Conservation (phyloP, 768 basidiomycete genomes). For the Brasilioporus rufonigricans region DNA sequence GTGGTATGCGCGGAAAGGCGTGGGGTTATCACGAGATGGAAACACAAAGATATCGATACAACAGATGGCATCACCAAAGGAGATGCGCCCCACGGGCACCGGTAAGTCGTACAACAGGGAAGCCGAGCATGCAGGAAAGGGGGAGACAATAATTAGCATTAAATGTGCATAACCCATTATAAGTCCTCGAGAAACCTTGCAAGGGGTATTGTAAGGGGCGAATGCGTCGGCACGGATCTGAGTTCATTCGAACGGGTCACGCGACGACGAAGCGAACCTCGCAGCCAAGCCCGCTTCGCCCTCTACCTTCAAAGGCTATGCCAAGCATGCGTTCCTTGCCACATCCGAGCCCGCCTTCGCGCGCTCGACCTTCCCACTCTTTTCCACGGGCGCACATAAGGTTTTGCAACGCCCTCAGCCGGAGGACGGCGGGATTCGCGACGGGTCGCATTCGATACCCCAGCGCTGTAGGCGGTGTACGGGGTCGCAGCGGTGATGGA, state of each 20-base stretch:
- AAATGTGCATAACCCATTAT: conserved; percentile 34
- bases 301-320: conserved; percentile 61
- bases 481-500: conserved; percentile 43
- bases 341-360: conserved; percentile 49
- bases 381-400: conserved; percentile 43
- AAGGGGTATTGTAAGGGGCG: conserved; percentile 4
- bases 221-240: not conserved
- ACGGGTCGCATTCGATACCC: conserved; percentile 54
- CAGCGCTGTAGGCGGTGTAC: conserved; percentile 28
- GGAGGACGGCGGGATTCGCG: conserved; percentile 57
- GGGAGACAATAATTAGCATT: conserved; percentile 29
- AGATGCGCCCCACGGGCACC: not conserved
- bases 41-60: conserved; percentile 28
- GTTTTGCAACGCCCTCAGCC: conserved; percentile 62
- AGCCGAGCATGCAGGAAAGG: not conserved
- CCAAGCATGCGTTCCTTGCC: conserved; percentile 59
- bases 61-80: conserved; percentile 7
- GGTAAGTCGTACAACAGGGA: conserved; percentile 3
- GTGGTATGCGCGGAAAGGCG: not conserved
- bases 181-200: conserved; percentile 16
- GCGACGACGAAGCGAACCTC: conserved; percentile 37
- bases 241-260: conserved; percentile 12
- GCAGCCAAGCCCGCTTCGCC: conserved; percentile 48
- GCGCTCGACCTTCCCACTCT: conserved; percentile 46
- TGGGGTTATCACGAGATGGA: conserved; percentile 23